These are phyloP conservation scores for Dactylis glomerata DNA, from an alignment of 176 grass and related monocot genomes.

Conservation along the genomic window DNA sequence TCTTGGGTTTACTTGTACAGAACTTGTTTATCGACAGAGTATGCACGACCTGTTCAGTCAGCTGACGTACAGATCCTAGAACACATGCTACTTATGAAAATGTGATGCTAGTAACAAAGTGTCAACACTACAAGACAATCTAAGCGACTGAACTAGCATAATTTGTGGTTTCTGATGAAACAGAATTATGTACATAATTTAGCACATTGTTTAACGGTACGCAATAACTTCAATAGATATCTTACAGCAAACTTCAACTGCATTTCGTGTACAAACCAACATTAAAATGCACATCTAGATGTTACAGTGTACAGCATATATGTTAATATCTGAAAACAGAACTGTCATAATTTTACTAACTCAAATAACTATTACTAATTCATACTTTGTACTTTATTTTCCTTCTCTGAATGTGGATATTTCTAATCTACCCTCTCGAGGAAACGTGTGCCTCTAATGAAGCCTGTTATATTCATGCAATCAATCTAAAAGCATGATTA, in stretches of 20 bases:
- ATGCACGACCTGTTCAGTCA: neutral
- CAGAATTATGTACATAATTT: neutral
- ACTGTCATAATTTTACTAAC: neutral
- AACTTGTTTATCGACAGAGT: neutral
- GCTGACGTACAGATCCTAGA: neutral
- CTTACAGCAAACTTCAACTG: neutral
- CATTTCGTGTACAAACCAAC: neutral
- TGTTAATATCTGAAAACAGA: neutral
- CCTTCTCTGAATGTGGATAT: neutral
- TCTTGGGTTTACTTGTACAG: neutral
- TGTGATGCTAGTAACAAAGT: neutral
- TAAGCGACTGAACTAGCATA: neutral
- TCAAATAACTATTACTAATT: neutral
- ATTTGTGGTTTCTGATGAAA: neutral
- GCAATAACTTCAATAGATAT: neutral
- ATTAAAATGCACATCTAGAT: neutral
- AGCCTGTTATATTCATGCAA: neutral
- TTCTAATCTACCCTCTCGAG: neutral
- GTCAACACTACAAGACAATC: neutral
- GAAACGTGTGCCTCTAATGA: neutral
- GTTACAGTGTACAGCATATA: neutral
- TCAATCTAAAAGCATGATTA: neutral
- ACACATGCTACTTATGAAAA: neutral
- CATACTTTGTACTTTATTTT: neutral
- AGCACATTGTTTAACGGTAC: neutral